A percentile compares a stretch with the other conserved stretches of the same genome.
phyloP scores from a whole-genome alignment of 2,329 filamentous ascomycete genomes.

The Aspergillus candidus region DNA sequence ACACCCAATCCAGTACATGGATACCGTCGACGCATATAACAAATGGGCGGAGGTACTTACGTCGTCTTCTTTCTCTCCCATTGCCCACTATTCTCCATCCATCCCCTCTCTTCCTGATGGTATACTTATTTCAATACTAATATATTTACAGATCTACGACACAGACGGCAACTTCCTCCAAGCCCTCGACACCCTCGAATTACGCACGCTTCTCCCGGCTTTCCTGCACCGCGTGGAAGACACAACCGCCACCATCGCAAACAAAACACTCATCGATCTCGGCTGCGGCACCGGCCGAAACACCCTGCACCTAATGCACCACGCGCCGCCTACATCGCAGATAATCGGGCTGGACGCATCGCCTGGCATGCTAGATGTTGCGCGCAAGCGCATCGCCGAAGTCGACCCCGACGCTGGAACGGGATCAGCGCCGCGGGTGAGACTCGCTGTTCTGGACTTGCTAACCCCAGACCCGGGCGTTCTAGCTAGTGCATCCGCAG shows the following conservation, averaged over 20 bases:
- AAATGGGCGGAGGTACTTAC: conserved; percentile 31
- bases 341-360: conserved; percentile 54
- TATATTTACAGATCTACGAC: conserved; percentile 49
- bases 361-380: conserved; percentile 52
- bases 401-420: not conserved
- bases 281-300: conserved; percentile 62
- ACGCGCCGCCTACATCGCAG: conserved; percentile 19
- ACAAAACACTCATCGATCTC: conserved; percentile 50
- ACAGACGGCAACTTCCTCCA: conserved; percentile 62
- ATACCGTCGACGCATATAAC: conserved; percentile 34
- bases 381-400: conserved; percentile 33
- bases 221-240: conserved; percentile 35
- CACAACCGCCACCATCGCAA: conserved; percentile 7
- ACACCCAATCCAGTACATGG: conserved; percentile 23
- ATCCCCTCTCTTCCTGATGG: not conserved
- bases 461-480: conserved; percentile 16
- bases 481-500: conserved; percentile 6
- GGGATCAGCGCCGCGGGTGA: conserved; percentile 20
- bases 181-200: conserved; percentile 54
- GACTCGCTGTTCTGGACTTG: conserved; percentile 37
- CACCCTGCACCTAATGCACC: conserved; percentile 46
- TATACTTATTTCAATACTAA: not conserved
- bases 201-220: conserved; percentile 46
- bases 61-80: not conserved
- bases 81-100: not conserved